Conservation (phyloP, 116 monocot species). For the Posidonia oceanica region DNA sequence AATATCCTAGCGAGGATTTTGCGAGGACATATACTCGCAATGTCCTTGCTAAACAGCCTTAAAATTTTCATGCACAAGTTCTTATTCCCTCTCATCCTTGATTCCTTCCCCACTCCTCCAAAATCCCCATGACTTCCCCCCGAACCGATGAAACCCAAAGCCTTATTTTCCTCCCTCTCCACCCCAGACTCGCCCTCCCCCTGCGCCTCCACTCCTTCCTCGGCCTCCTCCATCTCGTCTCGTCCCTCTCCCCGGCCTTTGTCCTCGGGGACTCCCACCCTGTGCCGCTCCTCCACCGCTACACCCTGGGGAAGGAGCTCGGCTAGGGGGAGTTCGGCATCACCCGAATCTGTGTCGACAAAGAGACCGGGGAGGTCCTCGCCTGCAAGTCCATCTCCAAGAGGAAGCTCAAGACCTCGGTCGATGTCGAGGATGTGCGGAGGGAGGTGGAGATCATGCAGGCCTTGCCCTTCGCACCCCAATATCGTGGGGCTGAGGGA, state of each 20-base stretch:
- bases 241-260: background rate
- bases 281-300: conserved; percentile 18
- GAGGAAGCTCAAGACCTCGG: too few species aligned
- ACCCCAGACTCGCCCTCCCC: background rate
- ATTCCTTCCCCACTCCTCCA: too few species aligned
- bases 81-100: too few species aligned
- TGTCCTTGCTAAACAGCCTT: too few species aligned
- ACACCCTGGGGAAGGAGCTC: conserved; percentile 38
- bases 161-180: conserved; percentile 16
- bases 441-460: conserved; percentile 73
- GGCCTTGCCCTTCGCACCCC: conserved; percentile 29
- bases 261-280: background rate
- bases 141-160: too few species aligned
- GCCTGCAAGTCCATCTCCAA: too few species aligned
- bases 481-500: conserved; percentile 45
- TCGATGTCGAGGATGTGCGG: too few species aligned
- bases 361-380: too few species aligned
- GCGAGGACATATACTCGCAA: too few species aligned
- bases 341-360: conserved; percentile 36
- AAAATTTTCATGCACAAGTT: too few species aligned
- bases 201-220: background rate
- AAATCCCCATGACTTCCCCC: too few species aligned
- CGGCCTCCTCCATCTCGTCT: conserved; percentile 1
- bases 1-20: too few species aligned
- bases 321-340: conserved; percentile 71